Conservation (phyloP, 768 basidiomycete species). For the Hypsizygus marmoreus region DNA sequence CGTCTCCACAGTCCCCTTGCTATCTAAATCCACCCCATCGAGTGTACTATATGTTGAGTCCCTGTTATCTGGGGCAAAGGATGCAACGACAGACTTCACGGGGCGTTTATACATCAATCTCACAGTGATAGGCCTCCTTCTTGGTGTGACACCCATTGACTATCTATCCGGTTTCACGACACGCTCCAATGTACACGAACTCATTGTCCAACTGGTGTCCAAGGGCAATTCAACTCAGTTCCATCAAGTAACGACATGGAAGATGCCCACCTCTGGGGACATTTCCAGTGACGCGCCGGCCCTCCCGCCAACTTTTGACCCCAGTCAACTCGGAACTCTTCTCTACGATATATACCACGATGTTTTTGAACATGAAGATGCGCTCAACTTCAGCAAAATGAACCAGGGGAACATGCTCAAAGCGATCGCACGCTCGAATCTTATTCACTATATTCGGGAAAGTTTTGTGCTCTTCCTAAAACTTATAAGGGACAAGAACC, state of each 20-base stretch:
- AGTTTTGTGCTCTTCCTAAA: constrained; percentile 32
- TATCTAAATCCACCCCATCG: constrained; percentile 14
- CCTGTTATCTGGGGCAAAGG: constrained; percentile 22
- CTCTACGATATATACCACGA: constrained; percentile 41
- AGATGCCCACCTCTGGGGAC: constrained; percentile 28
- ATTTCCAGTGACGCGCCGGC: constrained; percentile 6
- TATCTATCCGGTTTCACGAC: constrained; percentile 37
- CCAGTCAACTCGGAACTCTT: constrained; percentile 32
- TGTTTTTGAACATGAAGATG: constrained; percentile 38
- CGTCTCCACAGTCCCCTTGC: constrained; percentile 29
- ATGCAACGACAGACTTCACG: constrained; percentile 32
- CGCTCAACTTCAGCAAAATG: constrained; percentile 16
- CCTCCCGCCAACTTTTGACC: constrained; percentile 19
- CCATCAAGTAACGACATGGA: constrained; percentile 41
- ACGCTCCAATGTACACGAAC: constrained; percentile 37
- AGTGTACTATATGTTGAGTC: constrained; percentile 36
- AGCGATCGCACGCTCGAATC: constrained; percentile 17
- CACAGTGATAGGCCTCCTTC: constrained; percentile 31
- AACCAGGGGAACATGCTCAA: constrained; percentile 14
- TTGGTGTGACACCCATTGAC: constrained; percentile 35
- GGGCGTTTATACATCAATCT: constrained; percentile 34
- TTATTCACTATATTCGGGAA: constrained; percentile 31
- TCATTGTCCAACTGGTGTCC: constrained; percentile 15
- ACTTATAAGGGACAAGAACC: constrained; percentile 20
- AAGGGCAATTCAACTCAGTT: constrained; percentile 24